phyloP scores from a whole-genome alignment of 1,139 yeast species.

The Taphrina populina region DNA sequence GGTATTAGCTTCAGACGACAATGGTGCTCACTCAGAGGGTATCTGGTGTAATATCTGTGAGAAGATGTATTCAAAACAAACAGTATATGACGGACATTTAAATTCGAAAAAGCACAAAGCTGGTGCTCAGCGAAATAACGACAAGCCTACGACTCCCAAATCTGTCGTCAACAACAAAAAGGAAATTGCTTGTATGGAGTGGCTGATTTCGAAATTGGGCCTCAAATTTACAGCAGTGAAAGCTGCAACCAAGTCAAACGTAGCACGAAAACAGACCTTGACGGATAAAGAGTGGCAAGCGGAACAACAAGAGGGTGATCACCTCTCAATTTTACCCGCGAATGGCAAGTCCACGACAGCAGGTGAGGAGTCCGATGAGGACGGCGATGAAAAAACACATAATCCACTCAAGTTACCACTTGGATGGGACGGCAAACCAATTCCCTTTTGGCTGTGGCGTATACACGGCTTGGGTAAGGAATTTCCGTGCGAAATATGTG shows the following conservation, averaged over 20 bases:
- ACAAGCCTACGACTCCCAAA: not conserved
- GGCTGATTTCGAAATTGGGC: slow-evolving; percentile 46
- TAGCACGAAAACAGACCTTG: slow-evolving; percentile 65
- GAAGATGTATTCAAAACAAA: slow-evolving; percentile 60
- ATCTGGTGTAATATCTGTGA: slow-evolving; percentile 65
- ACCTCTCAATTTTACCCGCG: slow-evolving; percentile 4
- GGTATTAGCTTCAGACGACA: not conserved
- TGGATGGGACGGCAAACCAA: slow-evolving; percentile 88
- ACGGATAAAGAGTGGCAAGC: slow-evolving; percentile 71
- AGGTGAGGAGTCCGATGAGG: slow-evolving; percentile 38
- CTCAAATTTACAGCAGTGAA: slow-evolving; percentile 48
- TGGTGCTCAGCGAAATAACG: not conserved
- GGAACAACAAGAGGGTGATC: slow-evolving; percentile 50
- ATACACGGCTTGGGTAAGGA: slow-evolving; percentile 77
- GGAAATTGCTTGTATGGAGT: slow-evolving; percentile 45
- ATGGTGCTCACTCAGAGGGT: slow-evolving; percentile 36
- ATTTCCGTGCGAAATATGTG: slow-evolving; percentile 83
- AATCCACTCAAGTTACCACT: slow-evolving; percentile 66
- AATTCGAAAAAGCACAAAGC: slow-evolving; percentile 70
- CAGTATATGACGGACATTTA: slow-evolving; percentile 70
- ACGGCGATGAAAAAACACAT: slow-evolving; percentile 40
- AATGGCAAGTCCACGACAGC: slow-evolving; percentile 39
- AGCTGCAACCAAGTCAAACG: slow-evolving; percentile 57
- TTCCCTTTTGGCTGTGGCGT: slow-evolving; percentile 91
- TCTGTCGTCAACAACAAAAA: not conserved